phyloP scores from a whole-genome alignment of 768 basidiomycete species.

The Mycena crocata region DNA sequence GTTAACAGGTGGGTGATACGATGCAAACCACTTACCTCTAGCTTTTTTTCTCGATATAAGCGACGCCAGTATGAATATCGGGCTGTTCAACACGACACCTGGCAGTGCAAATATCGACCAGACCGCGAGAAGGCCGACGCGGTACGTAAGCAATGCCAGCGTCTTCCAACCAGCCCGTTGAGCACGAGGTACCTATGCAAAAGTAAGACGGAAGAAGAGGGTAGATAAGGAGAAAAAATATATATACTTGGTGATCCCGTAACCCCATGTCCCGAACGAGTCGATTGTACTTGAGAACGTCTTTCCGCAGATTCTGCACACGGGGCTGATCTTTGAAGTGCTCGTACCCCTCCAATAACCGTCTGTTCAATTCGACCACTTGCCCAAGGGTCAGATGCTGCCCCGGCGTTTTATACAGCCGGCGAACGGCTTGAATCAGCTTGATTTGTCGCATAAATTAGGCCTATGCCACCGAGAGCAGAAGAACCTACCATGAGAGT shows the following conservation, averaged over 20 bases:
- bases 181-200: constrained; percentile 82
- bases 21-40: constrained; percentile 65
- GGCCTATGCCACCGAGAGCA: not conserved
- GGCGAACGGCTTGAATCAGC: constrained; percentile 95
- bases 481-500: constrained; percentile 87
- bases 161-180: constrained; percentile 90
- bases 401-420: constrained; percentile 93
- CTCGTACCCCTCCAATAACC: constrained; percentile 92
- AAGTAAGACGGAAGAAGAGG: constrained; percentile 1
- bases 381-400: constrained; percentile 95
- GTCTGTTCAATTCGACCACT: constrained; percentile 93
- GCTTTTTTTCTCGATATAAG: constrained; percentile 90
- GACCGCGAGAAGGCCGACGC: constrained; percentile 76
- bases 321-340: constrained; percentile 94
- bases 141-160: constrained; percentile 84
- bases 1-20: not conserved
- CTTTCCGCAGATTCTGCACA: constrained; percentile 80
- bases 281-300: constrained; percentile 92
- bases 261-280: constrained; percentile 89
- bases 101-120: constrained; percentile 92
- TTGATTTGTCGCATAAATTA: constrained; percentile 43
- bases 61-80: constrained; percentile 92
- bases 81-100: constrained; percentile 90
- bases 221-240: not conserved
- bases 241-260: constrained; percentile 87